Evolutionary conservation across 2,329 filamentous ascomycete genomes (phyloP).

Genomic region (Venturia carpophila): DNA sequence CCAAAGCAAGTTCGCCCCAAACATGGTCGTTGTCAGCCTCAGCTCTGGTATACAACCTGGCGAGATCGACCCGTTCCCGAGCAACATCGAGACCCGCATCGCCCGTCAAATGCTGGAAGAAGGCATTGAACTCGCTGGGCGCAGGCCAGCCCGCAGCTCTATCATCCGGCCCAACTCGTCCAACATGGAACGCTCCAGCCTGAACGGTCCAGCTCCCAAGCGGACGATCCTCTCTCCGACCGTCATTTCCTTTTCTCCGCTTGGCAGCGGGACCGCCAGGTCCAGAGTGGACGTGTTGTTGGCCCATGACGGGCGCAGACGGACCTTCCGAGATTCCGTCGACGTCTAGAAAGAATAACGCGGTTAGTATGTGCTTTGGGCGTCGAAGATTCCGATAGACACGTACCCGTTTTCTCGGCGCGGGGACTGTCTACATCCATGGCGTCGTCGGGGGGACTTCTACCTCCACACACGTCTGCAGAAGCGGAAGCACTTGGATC

Average conservation of each 20-base stretch:
- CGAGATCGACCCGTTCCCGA: background rate
- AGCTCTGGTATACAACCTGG: background rate
- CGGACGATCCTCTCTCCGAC: background rate
- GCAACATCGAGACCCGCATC: background rate
- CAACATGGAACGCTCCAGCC: background rate
- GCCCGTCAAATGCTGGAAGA: background rate
- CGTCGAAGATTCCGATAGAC: background rate
- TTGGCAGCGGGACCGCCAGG: background rate
- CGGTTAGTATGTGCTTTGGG: background rate
- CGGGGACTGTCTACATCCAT: background rate
- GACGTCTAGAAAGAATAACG: background rate
- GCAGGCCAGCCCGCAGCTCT: background rate
- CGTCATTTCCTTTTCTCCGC: background rate
- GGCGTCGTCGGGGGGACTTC: background rate
- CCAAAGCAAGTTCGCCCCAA: background rate
- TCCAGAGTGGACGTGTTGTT: background rate
- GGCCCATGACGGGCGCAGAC: background rate
- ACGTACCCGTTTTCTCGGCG: background rate
- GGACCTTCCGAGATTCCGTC: background rate
- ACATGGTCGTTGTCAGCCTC: background rate
- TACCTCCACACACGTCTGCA: background rate
- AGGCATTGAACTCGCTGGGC: background rate
- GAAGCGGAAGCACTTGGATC: background rate
- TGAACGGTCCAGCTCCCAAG: background rate
- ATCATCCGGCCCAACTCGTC: background rate